Evolutionary conservation across 805 yeast genomes (phyloP).

Genomic region (Candida pini): DNA sequence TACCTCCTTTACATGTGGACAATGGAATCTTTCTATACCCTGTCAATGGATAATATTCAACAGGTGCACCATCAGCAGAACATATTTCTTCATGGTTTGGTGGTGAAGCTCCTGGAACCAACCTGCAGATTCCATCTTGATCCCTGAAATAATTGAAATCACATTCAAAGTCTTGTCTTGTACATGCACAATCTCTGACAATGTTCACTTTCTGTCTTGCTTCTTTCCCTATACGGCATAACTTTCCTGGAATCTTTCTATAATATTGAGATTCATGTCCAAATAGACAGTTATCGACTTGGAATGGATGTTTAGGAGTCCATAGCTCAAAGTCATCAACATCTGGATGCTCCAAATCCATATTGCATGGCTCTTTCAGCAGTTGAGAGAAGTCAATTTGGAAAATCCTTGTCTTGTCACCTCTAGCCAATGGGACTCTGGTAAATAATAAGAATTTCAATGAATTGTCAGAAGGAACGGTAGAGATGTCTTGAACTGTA

Average conservation of each 20-base stretch:
- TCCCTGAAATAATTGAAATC: conserved; percentile 73
- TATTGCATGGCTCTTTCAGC: conserved; percentile 42
- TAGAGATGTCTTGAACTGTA: conserved; percentile 63
- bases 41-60: conserved; percentile 74
- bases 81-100: conserved; percentile 62
- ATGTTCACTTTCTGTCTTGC: conserved; percentile 51
- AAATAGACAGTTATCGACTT: conserved; percentile 51
- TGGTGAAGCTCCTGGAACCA: conserved; percentile 64
- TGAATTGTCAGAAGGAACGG: conserved; percentile 84
- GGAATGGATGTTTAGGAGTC: conserved; percentile 52
- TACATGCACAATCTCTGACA: conserved; percentile 68
- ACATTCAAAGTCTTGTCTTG: conserved; percentile 84
- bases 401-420: conserved; percentile 44
- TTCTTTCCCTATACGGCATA: conserved; percentile 61
- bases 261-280: conserved; percentile 61
- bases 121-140: conserved; percentile 68
- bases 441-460: conserved; percentile 67
- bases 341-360: conserved; percentile 38
- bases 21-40: conserved; percentile 83
- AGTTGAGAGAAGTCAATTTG: conserved; percentile 54
- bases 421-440: conserved; percentile 38
- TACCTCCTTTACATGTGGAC: conserved; percentile 79
- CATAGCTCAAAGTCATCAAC: conserved; percentile 56
- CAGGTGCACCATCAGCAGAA: conserved; percentile 42
- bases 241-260: conserved; percentile 54